Percentiles rank a stretch among this genome's conserved stretches.
phyloP scores from a whole-genome alignment of 805 yeast genomes.

The Jamesozyma piceae region DNA sequence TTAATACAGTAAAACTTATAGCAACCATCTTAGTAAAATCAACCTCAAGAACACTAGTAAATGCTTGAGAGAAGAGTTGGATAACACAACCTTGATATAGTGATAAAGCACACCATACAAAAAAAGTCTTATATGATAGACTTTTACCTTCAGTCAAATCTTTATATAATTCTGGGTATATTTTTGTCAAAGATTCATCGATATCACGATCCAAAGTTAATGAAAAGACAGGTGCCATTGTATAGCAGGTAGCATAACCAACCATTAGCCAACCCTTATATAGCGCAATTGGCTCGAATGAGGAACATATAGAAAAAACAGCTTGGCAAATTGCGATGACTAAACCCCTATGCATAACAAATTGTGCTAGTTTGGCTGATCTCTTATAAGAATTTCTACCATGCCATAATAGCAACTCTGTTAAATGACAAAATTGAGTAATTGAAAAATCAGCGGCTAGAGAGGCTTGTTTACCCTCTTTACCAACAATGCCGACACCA shows the following conservation, averaged over 20 bases:
- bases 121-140: slow-evolving; percentile 76
- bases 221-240: slow-evolving; percentile 97
- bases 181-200: slow-evolving; percentile 74
- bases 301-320: slow-evolving; percentile 75
- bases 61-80: slow-evolving; percentile 70
- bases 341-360: slow-evolving; percentile 92
- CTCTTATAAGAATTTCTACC: slow-evolving; percentile 95
- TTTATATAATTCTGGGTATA: slow-evolving; percentile 90
- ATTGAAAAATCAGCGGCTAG: slow-evolving; percentile 94
- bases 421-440: slow-evolving; percentile 80
- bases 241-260: slow-evolving; percentile 92
- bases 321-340: slow-evolving; percentile 93
- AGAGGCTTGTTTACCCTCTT: slow-evolving; percentile 96
- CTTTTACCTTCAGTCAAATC: slow-evolving; percentile 86
- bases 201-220: slow-evolving; percentile 86
- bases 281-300: slow-evolving; percentile 87
- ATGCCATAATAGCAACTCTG: slow-evolving; percentile 88
- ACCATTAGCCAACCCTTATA: slow-evolving; percentile 98
- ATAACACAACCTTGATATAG: slow-evolving; percentile 85
- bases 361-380: slow-evolving; percentile 89
- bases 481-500: slow-evolving; percentile 98
- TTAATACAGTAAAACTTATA: slow-evolving; percentile 66
- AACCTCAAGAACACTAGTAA: slow-evolving; percentile 49
- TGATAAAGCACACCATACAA: slow-evolving; percentile 83
- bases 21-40: slow-evolving; percentile 74